phyloP scores from a whole-genome alignment of 495 filamentous ascomycete genomes.

The Aspergillus mulundensis region DNA sequence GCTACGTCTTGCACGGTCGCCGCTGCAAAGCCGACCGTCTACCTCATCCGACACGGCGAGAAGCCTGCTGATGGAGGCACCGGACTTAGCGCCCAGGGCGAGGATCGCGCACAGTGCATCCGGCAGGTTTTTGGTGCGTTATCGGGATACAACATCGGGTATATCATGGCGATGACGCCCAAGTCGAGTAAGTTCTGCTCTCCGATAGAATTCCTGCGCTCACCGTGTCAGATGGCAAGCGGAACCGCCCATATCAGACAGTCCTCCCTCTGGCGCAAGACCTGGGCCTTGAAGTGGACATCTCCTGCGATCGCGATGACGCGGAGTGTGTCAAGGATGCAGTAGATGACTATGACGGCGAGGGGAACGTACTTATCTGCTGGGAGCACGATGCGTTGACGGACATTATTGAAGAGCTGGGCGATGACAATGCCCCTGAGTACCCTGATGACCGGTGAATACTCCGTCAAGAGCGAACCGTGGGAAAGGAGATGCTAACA shows the following conservation, averaged over 20 bases:
- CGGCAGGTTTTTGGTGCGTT: slow-evolving; percentile 40
- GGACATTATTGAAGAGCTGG: slow-evolving; percentile 44
- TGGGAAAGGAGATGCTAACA: no score
- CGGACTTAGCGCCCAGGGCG: slow-evolving; percentile 43
- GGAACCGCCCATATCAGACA: slow-evolving; percentile 48
- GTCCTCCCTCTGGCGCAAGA: slow-evolving; percentile 48
- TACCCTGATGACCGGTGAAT: slow-evolving; percentile 36
- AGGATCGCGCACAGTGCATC: slow-evolving; percentile 50
- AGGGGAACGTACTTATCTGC: slow-evolving; percentile 54
- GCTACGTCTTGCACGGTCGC: slow-evolving; percentile 16
- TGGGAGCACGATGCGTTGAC: slow-evolving; percentile 51
- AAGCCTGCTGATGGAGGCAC: slow-evolving; percentile 40
- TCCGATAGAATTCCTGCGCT: not conserved
- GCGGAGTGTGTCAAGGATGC: slow-evolving; percentile 41
- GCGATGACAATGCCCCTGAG: slow-evolving; percentile 34
- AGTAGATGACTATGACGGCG: slow-evolving; percentile 39
- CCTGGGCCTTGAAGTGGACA: slow-evolving; percentile 49
- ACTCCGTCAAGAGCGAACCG: no score
- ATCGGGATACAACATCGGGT: slow-evolving; percentile 47
- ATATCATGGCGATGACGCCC: slow-evolving; percentile 50
- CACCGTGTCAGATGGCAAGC: slow-evolving; percentile 39
- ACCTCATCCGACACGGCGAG: slow-evolving; percentile 57
- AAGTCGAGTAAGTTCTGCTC: slow-evolving; percentile 33
- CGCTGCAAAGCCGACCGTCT: slow-evolving; percentile 37
- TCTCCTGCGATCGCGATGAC: slow-evolving; percentile 47